These are phyloP conservation scores for Podaxis rugospora DNA, from an alignment of 768 basidiomycete species.

Conservation along the genomic window DNA sequence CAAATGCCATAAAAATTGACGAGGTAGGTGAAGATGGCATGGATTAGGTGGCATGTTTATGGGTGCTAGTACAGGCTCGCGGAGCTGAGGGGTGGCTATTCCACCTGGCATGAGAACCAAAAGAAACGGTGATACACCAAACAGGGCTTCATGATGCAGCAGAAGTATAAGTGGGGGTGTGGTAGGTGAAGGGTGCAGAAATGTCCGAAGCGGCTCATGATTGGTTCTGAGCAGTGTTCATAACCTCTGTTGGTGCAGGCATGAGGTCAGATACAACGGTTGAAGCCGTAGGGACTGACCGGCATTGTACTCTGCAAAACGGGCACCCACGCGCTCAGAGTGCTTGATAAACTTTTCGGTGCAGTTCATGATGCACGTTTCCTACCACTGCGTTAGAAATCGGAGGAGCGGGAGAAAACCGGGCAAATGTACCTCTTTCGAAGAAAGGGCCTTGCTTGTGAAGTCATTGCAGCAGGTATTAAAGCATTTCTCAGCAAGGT, in stretches of 20 bases:
- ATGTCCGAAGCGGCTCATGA: conserved; percentile 18
- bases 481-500: conserved; percentile 95
- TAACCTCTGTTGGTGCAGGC: conserved; percentile 26
- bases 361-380: conserved; percentile 88
- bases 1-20: background rate
- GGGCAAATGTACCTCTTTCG: conserved; percentile 70
- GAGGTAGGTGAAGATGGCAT: background rate
- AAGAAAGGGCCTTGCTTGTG: conserved; percentile 88
- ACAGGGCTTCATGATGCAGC: background rate
- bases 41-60: background rate
- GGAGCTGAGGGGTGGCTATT: background rate
- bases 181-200: background rate
- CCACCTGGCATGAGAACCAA: background rate
- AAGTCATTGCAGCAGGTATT: conserved; percentile 94
- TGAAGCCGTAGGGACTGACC: conserved; percentile 47
- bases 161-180: background rate
- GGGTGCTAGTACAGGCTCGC: background rate
- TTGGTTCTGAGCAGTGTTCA: conserved; percentile 34
- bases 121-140: background rate
- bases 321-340: conserved; percentile 86
- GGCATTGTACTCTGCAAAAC: conserved; percentile 90
- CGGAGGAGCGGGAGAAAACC: background rate
- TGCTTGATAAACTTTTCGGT: conserved; percentile 98
- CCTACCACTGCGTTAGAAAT: conserved; percentile 39
- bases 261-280: background rate